phyloP scores from a whole-genome alignment of 2,329 filamentous ascomycete genomes.

The Colletotrichum sp. region DNA sequence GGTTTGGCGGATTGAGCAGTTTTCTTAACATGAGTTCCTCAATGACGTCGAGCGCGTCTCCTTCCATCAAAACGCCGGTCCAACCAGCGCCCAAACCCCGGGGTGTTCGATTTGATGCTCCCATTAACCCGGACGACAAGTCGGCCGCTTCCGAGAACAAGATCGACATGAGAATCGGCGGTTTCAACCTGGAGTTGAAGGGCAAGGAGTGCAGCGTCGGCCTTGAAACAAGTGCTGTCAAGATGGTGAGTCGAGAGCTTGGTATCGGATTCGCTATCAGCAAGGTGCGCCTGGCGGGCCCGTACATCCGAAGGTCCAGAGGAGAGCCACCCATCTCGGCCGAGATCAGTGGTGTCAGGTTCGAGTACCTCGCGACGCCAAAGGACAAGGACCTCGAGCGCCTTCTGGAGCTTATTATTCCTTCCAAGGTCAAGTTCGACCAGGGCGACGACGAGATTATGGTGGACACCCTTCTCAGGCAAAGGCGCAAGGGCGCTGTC shows the following conservation, averaged over 20 bases:
- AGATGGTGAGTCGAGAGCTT: constrained; percentile 76
- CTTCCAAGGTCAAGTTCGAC: constrained; percentile 87
- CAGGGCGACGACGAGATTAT: constrained; percentile 92
- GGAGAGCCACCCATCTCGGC: constrained; percentile 66
- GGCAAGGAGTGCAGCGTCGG: constrained; percentile 78
- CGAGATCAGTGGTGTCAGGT: constrained; percentile 68
- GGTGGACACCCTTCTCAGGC: constrained; percentile 86
- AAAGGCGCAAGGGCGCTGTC: constrained; percentile 85
- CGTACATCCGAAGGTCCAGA: constrained; percentile 59
- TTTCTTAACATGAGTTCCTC: constrained; percentile 89
- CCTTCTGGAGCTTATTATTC: constrained; percentile 85
- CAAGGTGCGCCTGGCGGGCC: constrained; percentile 76
- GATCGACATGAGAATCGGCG: constrained; percentile 77
- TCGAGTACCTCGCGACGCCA: constrained; percentile 77
- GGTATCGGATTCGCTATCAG: constrained; percentile 77
- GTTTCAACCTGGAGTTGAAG: constrained; percentile 75
- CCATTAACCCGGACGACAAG: constrained; percentile 53
- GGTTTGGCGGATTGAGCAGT: constrained; percentile 91
- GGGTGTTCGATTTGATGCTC: constrained; percentile 64
- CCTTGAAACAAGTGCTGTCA: constrained; percentile 81
- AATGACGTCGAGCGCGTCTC: constrained; percentile 74
- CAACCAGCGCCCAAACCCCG: constrained; percentile 51
- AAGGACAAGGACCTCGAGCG: constrained; percentile 82
- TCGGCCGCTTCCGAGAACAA: constrained; percentile 64
- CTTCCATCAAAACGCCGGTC: constrained; percentile 39